phyloP scores from a whole-genome alignment of 225 moss, liverwort and hornwort genomes.

The Asterella californica region DNA sequence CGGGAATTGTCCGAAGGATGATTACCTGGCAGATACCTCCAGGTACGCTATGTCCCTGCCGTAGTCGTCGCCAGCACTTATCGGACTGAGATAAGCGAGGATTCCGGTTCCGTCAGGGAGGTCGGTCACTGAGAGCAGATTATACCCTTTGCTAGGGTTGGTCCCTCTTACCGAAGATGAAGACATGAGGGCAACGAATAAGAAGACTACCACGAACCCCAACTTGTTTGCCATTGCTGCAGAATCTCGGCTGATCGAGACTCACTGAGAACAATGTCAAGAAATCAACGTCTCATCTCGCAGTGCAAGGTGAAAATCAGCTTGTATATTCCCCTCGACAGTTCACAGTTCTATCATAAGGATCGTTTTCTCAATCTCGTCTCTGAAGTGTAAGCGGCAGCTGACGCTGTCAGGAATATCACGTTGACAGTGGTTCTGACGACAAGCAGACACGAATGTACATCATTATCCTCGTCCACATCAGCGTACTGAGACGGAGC shows the following conservation, averaged over 20 bases:
- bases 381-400: too few relatives aligned
- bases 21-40: conserved; percentile 31
- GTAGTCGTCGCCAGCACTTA: conserved; percentile 11
- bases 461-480: too few relatives aligned
- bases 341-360: too few relatives aligned
- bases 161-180: neutral
- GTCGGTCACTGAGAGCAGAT: conserved; percentile 21
- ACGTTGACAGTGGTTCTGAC: too few relatives aligned
- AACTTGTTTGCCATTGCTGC: neutral
- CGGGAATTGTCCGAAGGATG: neutral
- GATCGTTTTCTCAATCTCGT: too few relatives aligned
- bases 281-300: neutral
- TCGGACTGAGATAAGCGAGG: conserved; percentile 21
- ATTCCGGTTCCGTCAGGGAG: conserved; percentile 34
- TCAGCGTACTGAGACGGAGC: too few relatives aligned
- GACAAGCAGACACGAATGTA: too few relatives aligned
- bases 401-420: too few relatives aligned
- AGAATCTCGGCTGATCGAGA: neutral
- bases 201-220: neutral
- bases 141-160: conserved; percentile 26
- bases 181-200: neutral
- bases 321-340: too few relatives aligned
- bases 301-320: too few relatives aligned
- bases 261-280: neutral
- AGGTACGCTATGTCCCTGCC: conserved; percentile 25